A percentile compares a stretch with the other conserved stretches of the same genome.
Conservation (phyloP, 23 red algal genomes). For the Cyanidiococcus yangmingshanensis region DNA sequence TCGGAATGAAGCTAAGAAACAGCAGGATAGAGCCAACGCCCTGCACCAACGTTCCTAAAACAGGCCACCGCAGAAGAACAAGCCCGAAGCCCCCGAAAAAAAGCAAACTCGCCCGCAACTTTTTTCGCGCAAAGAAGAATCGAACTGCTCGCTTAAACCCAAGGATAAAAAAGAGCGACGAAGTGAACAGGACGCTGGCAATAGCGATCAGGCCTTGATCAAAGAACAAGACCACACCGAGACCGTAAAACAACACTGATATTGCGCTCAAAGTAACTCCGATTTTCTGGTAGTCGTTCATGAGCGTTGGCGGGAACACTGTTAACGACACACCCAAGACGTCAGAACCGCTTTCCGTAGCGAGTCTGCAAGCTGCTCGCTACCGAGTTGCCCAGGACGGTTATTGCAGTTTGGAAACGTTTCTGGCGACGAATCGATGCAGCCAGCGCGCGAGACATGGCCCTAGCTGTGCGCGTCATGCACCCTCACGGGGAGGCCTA, state of each 20-base stretch:
- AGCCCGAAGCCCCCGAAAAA: conserved; percentile 84
- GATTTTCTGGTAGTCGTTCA: conserved; percentile 54
- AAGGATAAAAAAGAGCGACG: conserved; percentile 73
- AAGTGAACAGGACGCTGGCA: conserved; percentile 71
- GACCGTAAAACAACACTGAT: conserved; percentile 56
- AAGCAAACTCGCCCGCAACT: conserved; percentile 46
- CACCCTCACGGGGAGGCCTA: too few relatives aligned
- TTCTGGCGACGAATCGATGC: too few relatives aligned
- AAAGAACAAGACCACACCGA: conserved; percentile 81
- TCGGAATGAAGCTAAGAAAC: conserved; percentile 80
- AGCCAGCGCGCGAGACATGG: too few relatives aligned
- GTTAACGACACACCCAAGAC: too few relatives aligned
- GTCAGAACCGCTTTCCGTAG: too few relatives aligned
- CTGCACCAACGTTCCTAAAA: conserved; percentile 66
- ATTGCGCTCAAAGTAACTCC: conserved; percentile 85
- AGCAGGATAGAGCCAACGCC: conserved; percentile 62
- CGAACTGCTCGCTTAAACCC: conserved; percentile 72
- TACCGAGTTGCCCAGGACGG: too few relatives aligned
- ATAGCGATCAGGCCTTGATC: conserved; percentile 79
- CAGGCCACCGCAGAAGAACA: conserved; percentile 74
- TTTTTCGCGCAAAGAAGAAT: conserved; percentile 82
- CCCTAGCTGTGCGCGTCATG: too few relatives aligned
- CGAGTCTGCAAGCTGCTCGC: too few relatives aligned
- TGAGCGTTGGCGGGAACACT: too few relatives aligned
- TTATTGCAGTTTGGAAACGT: too few relatives aligned